phyloP scores from a whole-genome alignment of 176 grass and related monocot genomes.

The Aegilops speltoides region DNA sequence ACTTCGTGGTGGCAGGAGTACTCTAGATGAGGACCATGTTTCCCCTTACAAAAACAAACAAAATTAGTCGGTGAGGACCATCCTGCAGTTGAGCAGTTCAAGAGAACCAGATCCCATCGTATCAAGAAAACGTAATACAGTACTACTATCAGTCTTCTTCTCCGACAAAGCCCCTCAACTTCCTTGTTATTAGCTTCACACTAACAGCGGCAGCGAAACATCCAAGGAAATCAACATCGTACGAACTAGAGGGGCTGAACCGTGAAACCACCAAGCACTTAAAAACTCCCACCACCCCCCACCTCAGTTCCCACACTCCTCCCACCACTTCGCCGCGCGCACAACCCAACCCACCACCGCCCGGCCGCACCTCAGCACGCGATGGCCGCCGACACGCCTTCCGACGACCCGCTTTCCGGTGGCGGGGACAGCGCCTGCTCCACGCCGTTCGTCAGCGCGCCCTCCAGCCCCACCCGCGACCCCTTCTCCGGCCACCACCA shows the following conservation, averaged over 20 bases:
- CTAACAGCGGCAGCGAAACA: rapidly evolving
- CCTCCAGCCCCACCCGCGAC: constrained; percentile 59
- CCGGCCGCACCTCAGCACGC: no score
- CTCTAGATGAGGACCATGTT: background rate
- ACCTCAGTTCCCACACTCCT: background rate
- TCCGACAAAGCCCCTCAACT: background rate
- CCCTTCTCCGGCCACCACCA: background rate
- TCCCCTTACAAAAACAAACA: background rate
- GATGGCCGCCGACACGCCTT: background rate
- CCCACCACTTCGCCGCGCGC: background rate
- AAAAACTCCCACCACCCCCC: constrained; percentile 12
- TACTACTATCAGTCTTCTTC: background rate
- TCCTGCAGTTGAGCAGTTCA: constrained; percentile 11
- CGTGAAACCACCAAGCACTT: background rate
- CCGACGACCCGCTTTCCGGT: background rate
- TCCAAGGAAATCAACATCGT: rapidly evolving
- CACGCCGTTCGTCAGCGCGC: constrained; percentile 64
- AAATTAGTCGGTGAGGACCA: background rate
- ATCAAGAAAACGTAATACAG: background rate
- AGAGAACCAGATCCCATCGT: constrained; percentile 25
- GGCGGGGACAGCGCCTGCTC: constrained; percentile 56
- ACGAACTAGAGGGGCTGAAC: rapidly evolving
- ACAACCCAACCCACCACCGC: background rate
- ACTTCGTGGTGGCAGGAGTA: background rate
- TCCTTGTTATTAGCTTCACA: rapidly evolving